Conservation (phyloP, 768 basidiomycete species). For the Panaeolus cyanescens region DNA sequence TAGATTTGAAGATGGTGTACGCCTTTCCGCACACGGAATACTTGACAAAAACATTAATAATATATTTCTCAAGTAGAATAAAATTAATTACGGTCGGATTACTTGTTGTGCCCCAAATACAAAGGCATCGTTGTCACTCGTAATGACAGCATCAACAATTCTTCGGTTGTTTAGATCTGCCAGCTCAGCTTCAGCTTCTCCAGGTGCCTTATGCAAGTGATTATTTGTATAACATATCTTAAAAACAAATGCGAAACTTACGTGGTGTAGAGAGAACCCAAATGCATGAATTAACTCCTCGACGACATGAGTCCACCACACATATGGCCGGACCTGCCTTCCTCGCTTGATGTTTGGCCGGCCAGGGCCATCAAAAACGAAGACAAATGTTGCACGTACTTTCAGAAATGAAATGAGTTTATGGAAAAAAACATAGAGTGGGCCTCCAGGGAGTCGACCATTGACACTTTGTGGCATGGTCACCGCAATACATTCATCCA, state of each 20-base stretch:
- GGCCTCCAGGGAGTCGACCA: slow-evolving; percentile 37
- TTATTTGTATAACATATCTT: background rate
- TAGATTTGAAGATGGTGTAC: background rate
- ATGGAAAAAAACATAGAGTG: slow-evolving; percentile 40
- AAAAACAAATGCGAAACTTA: slow-evolving; percentile 6
- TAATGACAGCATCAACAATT: slow-evolving; percentile 20
- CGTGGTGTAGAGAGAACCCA: slow-evolving; percentile 37
- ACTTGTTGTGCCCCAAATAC: slow-evolving; percentile 18
- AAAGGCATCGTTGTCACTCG: slow-evolving; percentile 23
- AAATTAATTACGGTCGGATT: slow-evolving; percentile 18
- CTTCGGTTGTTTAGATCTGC: slow-evolving; percentile 19
- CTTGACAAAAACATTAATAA: background rate
- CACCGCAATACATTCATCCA: slow-evolving; percentile 13
- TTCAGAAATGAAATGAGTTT: slow-evolving; percentile 37
- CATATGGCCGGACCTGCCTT: slow-evolving; percentile 23
- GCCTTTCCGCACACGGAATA: background rate
- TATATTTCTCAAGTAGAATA: background rate
- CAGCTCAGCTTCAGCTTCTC: slow-evolving; percentile 25
- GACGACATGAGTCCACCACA: slow-evolving; percentile 24
- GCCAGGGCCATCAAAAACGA: slow-evolving; percentile 50
- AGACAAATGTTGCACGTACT: slow-evolving; percentile 41
- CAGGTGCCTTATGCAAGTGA: slow-evolving; percentile 13
- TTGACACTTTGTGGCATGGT: slow-evolving; percentile 12
- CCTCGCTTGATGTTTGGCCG: slow-evolving; percentile 43
- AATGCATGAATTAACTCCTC: slow-evolving; percentile 41